phyloP scores from a whole-genome alignment of 768 basidiomycete species.

The Gloeophyllum trabeum region DNA sequence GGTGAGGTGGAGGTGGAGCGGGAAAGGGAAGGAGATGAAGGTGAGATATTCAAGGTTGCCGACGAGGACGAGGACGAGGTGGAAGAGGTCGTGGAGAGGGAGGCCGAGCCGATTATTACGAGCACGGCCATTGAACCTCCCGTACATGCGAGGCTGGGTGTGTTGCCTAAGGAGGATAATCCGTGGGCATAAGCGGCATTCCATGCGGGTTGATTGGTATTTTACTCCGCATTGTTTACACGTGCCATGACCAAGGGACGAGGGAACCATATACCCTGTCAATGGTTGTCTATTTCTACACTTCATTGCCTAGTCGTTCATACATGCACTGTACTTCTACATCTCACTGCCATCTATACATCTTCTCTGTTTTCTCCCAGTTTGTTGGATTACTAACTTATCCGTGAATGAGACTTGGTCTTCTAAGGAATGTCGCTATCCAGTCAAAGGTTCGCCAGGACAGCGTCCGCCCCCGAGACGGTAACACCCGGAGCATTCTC shows the following conservation, averaged over 20 bases:
- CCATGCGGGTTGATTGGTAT: neutral
- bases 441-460: slow-evolving; percentile 24
- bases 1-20: slow-evolving; percentile 29
- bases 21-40: neutral
- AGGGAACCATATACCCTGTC: no score
- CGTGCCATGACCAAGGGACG: neutral
- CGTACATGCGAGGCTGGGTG: neutral
- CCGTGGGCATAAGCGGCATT: neutral
- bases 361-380: no score
- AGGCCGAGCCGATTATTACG: neutral
- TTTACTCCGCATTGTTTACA: neutral
- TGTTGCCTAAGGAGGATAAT: neutral
- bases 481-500: slow-evolving; percentile 23
- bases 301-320: no score
- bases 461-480: slow-evolving; percentile 25
- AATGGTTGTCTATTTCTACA: no score
- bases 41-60: neutral
- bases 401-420: neutral
- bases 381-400: neutral
- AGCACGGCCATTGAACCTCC: no score
- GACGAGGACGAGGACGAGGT: neutral
- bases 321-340: no score
- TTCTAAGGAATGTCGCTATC: neutral
- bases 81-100: neutral
- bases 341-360: no score